Percentiles rank a stretch among this genome's conserved stretches.
phyloP scores from a whole-genome alignment of 257 asterid species.

The Verbascum thapsus region DNA sequence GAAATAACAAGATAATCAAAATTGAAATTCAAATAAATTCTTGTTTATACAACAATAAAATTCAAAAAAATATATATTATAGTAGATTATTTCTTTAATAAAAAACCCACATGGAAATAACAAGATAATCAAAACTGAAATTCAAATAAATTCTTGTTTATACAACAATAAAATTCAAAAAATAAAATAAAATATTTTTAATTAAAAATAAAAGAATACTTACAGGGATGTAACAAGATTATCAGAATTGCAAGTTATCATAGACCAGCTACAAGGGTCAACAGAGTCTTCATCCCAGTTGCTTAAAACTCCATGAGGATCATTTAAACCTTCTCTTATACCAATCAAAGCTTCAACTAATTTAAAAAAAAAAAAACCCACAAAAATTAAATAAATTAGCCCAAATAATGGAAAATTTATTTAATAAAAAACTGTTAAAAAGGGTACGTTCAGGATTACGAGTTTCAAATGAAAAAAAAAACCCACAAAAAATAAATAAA shows the following conservation, averaged over 20 bases:
- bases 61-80: background rate
- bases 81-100: no score
- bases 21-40: background rate
- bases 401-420: background rate
- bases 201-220: conserved; percentile 26
- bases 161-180: conserved; percentile 6
- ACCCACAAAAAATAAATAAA: conserved; percentile 1
- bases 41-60: conserved; percentile 3
- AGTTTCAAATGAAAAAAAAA: conserved; percentile 37
- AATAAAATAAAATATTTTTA: no score
- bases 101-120: no score
- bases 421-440: background rate
- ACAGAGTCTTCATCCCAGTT: conserved; percentile 96
- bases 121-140: no score
- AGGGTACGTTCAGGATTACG: conserved; percentile 82
- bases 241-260: conserved; percentile 88
- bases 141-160: background rate
- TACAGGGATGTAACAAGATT: conserved; percentile 81
- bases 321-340: conserved; percentile 53
- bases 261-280: conserved; percentile 98
- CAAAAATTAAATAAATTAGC: conserved; percentile 1
- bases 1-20: no score
- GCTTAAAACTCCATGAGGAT: conserved; percentile 83
- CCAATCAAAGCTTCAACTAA: conserved; percentile 79
- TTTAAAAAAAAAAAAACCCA: background rate